These are phyloP conservation scores for Scheffersomyces titani DNA, from an alignment of 1,139 yeast species.

Conservation along the genomic window DNA sequence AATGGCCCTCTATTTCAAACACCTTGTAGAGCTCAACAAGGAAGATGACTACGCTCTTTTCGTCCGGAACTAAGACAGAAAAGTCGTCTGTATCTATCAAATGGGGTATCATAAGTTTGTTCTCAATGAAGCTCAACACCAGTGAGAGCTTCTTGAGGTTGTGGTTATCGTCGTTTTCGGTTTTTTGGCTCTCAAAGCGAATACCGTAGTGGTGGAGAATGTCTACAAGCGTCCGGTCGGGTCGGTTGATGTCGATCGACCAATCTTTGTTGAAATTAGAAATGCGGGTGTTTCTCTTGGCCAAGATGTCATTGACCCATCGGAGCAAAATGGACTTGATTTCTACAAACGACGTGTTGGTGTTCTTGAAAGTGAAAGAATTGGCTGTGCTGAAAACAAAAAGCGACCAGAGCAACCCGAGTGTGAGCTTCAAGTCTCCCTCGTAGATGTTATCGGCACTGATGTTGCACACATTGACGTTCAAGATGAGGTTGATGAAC, in stretches of 20 bases:
- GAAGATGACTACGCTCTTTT: conserved; percentile 64
- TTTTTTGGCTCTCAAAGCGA: conserved; percentile 1
- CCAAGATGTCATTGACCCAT: conserved; percentile 34
- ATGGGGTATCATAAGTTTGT: conserved; percentile 53
- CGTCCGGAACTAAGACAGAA: conserved; percentile 56
- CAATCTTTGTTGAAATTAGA: conserved; percentile 40
- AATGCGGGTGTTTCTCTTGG: conserved; percentile 20
- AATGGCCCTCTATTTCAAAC: conserved; percentile 29
- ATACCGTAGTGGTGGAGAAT: conserved; percentile 22
- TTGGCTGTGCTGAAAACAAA: conserved; percentile 55
- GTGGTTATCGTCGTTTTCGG: conserved; percentile 17
- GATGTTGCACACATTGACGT: conserved; percentile 55
- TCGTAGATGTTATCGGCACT: conserved; percentile 72
- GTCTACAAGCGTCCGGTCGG: conserved; percentile 27
- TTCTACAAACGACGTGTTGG: conserved; percentile 30
- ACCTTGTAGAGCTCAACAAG: conserved; percentile 67
- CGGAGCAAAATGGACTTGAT: conserved; percentile 32
- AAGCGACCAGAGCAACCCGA: conserved; percentile 67
- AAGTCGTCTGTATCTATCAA: conserved; percentile 65
- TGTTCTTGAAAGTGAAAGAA: conserved; percentile 32
- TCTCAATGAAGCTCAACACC: conserved; percentile 26
- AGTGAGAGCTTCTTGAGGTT: conserved; percentile 25
- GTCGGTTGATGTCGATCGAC: conserved; percentile 35
- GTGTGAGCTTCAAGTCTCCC: conserved; percentile 61
- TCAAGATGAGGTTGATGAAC: conserved; percentile 52